Percentiles rank a stretch among this genome's conserved stretches.
These are phyloP conservation scores for Pelargonium nanum DNA, from an alignment of 345 rosid genomes.

Conservation along the genomic window DNA sequence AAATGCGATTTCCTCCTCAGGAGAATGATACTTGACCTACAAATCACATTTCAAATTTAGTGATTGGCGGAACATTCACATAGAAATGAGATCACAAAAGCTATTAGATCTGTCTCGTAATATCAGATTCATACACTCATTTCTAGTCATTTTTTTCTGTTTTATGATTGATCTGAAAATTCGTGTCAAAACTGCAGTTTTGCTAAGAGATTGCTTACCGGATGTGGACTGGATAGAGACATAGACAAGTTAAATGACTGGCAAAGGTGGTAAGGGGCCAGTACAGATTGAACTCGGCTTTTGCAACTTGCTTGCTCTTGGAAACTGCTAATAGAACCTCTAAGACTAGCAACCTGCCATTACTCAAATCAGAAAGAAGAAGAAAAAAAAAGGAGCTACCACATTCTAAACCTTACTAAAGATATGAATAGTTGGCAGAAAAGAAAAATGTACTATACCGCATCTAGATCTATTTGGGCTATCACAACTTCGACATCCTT, in stretches of 20 bases:
- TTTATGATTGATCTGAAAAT: too few relatives aligned
- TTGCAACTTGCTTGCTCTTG: conserved; percentile 85
- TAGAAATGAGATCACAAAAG: not conserved
- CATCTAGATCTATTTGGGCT: conserved; percentile 87
- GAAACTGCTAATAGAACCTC: conserved; percentile 82
- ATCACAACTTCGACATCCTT: conserved; percentile 82
- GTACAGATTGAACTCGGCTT: conserved; percentile 49
- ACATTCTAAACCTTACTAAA: not conserved
- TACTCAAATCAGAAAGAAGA: conserved; percentile 14
- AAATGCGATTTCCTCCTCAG: conserved; percentile 92
- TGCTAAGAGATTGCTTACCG: conserved; percentile 32
- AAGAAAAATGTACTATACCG: conserved; percentile 34
- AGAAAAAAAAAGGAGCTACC: not conserved
- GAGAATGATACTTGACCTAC: conserved; percentile 68
- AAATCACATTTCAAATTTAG: conserved; percentile 12
- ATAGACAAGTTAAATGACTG: conserved; percentile 54
- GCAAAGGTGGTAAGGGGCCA: conserved; percentile 59
- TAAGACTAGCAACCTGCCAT: conserved; percentile 78
- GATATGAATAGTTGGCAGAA: not conserved
- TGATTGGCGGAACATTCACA: not conserved
- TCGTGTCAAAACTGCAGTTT: not conserved
- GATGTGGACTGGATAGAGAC: conserved; percentile 60
- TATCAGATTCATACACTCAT: too few relatives aligned
- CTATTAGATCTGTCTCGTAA: too few relatives aligned
- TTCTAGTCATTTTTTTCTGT: too few relatives aligned